Conservation (phyloP, 1,284 basidiomycete genomes). For the Trametes versicolor region DNA sequence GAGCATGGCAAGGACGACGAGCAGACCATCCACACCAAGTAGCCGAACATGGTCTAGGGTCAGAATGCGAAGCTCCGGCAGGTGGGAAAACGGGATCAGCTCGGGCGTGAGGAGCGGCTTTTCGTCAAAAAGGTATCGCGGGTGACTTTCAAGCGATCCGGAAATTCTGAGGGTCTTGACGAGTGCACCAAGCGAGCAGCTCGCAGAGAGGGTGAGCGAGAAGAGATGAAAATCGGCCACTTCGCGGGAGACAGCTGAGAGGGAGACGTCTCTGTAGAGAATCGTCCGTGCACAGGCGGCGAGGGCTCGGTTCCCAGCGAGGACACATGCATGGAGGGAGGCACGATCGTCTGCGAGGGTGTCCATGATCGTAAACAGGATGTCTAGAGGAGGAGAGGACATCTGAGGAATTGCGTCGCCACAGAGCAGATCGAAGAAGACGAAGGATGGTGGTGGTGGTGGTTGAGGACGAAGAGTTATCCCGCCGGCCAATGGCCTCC, state of each 20-base stretch:
- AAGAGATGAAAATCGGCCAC: neutral
- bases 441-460: too few relatives aligned
- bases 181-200: constrained; percentile 1
- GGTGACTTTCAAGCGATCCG: neutral
- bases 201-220: constrained; percentile 1
- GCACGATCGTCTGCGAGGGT: neutral
- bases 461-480: too few relatives aligned
- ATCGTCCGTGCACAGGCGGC: neutral
- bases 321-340: neutral
- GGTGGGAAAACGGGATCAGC: neutral
- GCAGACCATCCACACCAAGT: neutral
- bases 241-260: neutral
- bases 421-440: too few relatives aligned
- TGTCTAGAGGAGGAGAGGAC: neutral
- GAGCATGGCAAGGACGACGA: neutral
- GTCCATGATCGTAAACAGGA: neutral
- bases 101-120: neutral
- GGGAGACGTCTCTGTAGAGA: constrained; percentile 7
- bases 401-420: too few relatives aligned
- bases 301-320: neutral
- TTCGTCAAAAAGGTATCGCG: too few relatives aligned
- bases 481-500: too few relatives aligned
- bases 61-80: neutral
- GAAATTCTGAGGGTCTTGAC: constrained; percentile 2
- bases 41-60: neutral